phyloP scores from a whole-genome alignment of 345 rosid species.

The Dovyalis caffra region DNA sequence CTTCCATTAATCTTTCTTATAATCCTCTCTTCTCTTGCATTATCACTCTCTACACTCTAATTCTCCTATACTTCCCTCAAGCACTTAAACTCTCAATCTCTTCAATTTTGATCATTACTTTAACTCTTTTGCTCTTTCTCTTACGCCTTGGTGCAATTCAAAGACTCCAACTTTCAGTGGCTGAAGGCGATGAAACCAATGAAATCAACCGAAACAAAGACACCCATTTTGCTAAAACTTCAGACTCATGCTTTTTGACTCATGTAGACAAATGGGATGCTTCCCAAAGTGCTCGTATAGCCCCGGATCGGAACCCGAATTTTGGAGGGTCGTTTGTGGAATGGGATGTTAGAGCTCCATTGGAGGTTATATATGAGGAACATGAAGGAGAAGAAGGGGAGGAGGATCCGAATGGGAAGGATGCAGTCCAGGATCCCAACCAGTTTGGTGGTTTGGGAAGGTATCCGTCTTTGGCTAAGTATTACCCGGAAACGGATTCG shows the following conservation, averaged over 20 bases:
- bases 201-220: neutral
- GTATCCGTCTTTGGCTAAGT: conserved; percentile 53
- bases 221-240: neutral
- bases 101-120: conserved; percentile 53
- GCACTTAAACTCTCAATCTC: conserved; percentile 36
- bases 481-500: conserved; percentile 62
- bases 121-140: conserved; percentile 42
- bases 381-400: conserved; percentile 53
- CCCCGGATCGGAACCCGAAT: conserved; percentile 2
- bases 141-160: conserved; percentile 51
- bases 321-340: conserved; percentile 46
- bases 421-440: conserved; percentile 15
- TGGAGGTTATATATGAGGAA: conserved; percentile 76
- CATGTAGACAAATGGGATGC: conserved; percentile 21
- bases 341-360: conserved; percentile 80
- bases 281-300: conserved; percentile 1
- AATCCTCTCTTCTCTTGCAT: conserved; percentile 60
- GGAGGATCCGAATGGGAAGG: conserved; percentile 7
- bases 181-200: neutral
- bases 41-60: conserved; percentile 43
- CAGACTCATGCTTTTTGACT: neutral
- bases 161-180: conserved; percentile 13
- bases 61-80: conserved; percentile 58
- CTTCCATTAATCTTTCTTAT: conserved; percentile 8
- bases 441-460: conserved; percentile 22